These are phyloP conservation scores for Cetraspora pellucida DNA, from an alignment of 192 early-diverging fungal genomes.

Conservation along the genomic window DNA sequence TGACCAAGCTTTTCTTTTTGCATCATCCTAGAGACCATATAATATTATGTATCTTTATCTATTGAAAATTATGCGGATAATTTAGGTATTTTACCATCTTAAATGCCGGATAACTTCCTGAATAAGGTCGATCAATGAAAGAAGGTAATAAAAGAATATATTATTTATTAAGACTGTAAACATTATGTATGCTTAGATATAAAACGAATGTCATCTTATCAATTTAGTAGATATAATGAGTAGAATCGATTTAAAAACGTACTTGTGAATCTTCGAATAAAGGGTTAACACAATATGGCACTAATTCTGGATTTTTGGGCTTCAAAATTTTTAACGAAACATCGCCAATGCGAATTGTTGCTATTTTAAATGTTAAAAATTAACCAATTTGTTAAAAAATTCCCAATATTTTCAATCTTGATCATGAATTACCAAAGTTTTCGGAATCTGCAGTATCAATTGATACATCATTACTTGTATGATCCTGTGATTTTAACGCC, in stretches of 20 bases:
- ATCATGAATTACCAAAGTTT: neutral
- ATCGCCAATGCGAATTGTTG: constrained; percentile 60
- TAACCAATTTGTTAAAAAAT: neutral
- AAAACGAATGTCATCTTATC: too few relatives aligned
- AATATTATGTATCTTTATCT: too few relatives aligned
- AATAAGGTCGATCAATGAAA: too few relatives aligned
- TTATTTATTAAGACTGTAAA: too few relatives aligned
- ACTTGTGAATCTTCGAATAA: constrained; percentile 62
- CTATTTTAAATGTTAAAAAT: constrained; percentile 36
- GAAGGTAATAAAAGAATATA: too few relatives aligned
- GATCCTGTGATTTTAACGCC: neutral
- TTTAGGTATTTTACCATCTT: too few relatives aligned
- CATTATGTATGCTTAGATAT: too few relatives aligned
- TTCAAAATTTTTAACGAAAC: constrained; percentile 52
- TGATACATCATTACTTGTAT: neutral
- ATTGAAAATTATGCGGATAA: too few relatives aligned
- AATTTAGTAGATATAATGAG: neutral
- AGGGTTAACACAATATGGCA: constrained; percentile 52
- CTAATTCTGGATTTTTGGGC: constrained; percentile 52
- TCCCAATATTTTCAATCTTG: neutral
- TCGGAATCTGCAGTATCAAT: neutral
- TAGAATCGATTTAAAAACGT: constrained; percentile 21
- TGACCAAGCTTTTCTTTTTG: constrained; percentile 80
- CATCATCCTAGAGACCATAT: constrained; percentile 65
- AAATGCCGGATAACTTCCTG: too few relatives aligned